These are phyloP conservation scores for Dryadomyces quercus-mongolicae DNA, from an alignment of 2,329 filamentous ascomycete species.

Conservation along the genomic window DNA sequence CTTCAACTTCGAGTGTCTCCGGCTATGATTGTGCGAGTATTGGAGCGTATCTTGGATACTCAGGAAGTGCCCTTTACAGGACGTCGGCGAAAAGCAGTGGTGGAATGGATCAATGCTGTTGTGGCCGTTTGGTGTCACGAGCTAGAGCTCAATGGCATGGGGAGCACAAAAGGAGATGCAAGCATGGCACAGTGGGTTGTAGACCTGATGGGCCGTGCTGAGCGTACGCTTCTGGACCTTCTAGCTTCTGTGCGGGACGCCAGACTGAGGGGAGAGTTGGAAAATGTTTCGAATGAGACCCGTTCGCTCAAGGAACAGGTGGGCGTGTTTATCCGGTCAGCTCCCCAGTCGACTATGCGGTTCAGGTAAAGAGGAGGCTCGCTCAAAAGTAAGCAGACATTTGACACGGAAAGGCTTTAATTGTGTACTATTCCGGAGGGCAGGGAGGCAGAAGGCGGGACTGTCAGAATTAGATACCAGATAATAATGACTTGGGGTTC, in stretches of 20 bases:
- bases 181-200: constrained; percentile 30
- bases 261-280: constrained; percentile 10
- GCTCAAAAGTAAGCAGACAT: background rate
- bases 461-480: background rate
- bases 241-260: constrained; percentile 21
- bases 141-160: constrained; percentile 30
- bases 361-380: constrained; percentile 5
- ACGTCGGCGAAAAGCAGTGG: constrained; percentile 33
- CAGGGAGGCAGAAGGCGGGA: background rate
- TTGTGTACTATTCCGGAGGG: too few relatives aligned
- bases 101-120: constrained; percentile 40
- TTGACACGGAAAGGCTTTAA: too few relatives aligned
- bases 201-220: constrained; percentile 38
- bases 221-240: constrained; percentile 26
- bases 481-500: background rate
- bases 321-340: constrained; percentile 11
- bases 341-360: constrained; percentile 6
- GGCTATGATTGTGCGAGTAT: constrained; percentile 40
- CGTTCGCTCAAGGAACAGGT: constrained; percentile 13
- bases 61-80: constrained; percentile 48
- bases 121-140: constrained; percentile 38
- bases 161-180: constrained; percentile 21
- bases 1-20: constrained; percentile 43
- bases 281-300: constrained; percentile 13
- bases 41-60: constrained; percentile 45